Base-by-base conservation (phyloP, 495 filamentous ascomycete species). In the Bryoglossum gracile region DNA sequence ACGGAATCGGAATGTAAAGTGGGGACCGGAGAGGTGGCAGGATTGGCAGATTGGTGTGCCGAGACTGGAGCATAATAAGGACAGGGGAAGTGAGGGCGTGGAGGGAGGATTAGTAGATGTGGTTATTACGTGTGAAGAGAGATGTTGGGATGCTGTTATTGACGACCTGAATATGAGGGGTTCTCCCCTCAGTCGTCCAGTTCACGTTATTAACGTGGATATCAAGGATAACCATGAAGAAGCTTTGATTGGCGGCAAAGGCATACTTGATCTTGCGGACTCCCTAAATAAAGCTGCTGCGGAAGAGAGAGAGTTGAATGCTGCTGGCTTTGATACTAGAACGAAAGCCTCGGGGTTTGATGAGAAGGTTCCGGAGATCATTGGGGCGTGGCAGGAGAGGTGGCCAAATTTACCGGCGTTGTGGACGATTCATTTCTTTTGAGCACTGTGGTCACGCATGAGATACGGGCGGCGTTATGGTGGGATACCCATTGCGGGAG, bases 191-290 rank as follows among this genome's bases (percentile, higher is more conserved):
- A 97, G 97, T 66, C 73, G 86, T 8, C 89, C 91, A 0, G 90
- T 99, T 8, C 92, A 99, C 62, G 84, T 99, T 48, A 89, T 99
- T 69, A 97, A 96, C 60, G 83, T 99, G 41, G 92, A 96, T 64
- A 97, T 99, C 62, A 91, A 84, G 64, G 94, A 99, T 68, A 99
- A 97, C 58, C 91, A 97, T 62, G 89, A 97, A 59, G 94, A 99
- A 59, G 94, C 94, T 0, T 71, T 89, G 10, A 75, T 95, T 3
- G 94, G 92, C 8, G 94, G 94, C 9, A 83, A 80, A 51, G 94
- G 86, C 4, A 99, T 99, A 43, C 74, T 95, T 21, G 94, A 97
- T 56, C 72, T 99, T 30, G 94, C 92, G 0, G 80, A 89, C 54
- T 81, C 80, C 25, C 65, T 99, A 48, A 96, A 96, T 57, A 75